Base-by-base conservation (phyloP, 1,284 basidiomycete species). In the Singerocomus rubriflavus region DNA sequence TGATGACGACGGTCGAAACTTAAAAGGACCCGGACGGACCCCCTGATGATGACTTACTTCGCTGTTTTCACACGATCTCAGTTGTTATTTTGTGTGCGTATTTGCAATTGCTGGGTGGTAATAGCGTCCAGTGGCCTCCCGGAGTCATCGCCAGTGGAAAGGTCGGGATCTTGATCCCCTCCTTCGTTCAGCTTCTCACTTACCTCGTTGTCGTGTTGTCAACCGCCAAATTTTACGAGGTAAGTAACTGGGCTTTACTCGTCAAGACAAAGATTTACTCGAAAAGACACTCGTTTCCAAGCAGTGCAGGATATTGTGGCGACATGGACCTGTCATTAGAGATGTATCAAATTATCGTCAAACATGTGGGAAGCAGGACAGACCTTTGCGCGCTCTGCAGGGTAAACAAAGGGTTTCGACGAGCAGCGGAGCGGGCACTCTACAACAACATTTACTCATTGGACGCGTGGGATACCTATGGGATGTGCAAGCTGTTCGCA, bases 301-400 rank as follows among this genome's bases (percentile, higher is more conserved):
- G 64, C 51, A 30, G 63, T 62, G 51, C 57, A 36, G 44, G 33
- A 10, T 17, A 26, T 41, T 35, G 11, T 26, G 16, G 10, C 48
- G 69, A 61, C 56, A 84, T 83, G 82, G 77, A 78, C 60, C 62
- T 81, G 54, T 77, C 81, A 53, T 67, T 74, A 61, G 81, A 84
- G 70, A 74, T 73, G 45, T 81, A 78, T 70, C 73, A 73, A 64
- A 73, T 74, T 57, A 77, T 85, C 60, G 75, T 78, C 41, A 73
- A 73, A 58, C 62, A 77, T 66, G 73, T 81, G 54, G 70, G 66
- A 46, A 76, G 64, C 57, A 78, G 75, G 46, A 61, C 70, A 51
- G 82, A 84, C 61, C 71, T 85, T 43, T 76, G 73, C 52, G 58
- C 71, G 13, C 72, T 85, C 31, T 81, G 78, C 62, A 71, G 74